Evolutionary conservation across 2,329 filamentous ascomycete species (phyloP).

Genomic region (Fusarium sp.): DNA sequence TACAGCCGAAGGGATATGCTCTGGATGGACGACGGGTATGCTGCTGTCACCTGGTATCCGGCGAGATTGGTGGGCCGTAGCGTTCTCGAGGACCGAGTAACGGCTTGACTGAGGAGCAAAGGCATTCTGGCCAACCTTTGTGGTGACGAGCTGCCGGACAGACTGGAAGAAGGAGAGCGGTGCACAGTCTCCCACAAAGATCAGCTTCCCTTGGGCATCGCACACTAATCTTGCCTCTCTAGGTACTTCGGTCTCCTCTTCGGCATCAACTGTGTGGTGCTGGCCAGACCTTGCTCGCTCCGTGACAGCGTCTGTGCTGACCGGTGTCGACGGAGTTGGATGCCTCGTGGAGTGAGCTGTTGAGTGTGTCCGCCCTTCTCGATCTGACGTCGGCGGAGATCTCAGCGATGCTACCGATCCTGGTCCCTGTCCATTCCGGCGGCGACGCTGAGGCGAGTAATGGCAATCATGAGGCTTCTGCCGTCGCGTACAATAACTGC

Average conservation of each 20-base stretch:
- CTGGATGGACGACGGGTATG: slow-evolving; percentile 43
- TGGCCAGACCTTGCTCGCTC: slow-evolving; percentile 5
- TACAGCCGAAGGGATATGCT: slow-evolving; percentile 46
- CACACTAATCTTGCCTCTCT: slow-evolving; percentile 61
- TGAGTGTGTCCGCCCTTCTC: slow-evolving; percentile 24
- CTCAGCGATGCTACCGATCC: slow-evolving; percentile 24
- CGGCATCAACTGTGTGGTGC: slow-evolving; percentile 39
- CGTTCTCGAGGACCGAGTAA: slow-evolving; percentile 60
- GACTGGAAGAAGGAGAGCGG: slow-evolving; percentile 66
- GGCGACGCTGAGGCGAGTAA: slow-evolving; percentile 57
- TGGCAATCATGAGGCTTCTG: slow-evolving; percentile 56
- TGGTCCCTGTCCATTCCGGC: slow-evolving; percentile 43
- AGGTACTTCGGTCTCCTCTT: slow-evolving; percentile 65
- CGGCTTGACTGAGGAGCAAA: slow-evolving; percentile 62
- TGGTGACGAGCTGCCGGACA: slow-evolving; percentile 61
- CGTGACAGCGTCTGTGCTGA: background rate
- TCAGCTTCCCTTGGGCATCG: slow-evolving; percentile 62
- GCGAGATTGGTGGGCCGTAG: slow-evolving; percentile 42
- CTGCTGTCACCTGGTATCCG: slow-evolving; percentile 30
- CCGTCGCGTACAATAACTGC: slow-evolving; percentile 58
- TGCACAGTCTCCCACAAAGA: slow-evolving; percentile 66
- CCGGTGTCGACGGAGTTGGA: slow-evolving; percentile 30
- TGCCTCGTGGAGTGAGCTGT: slow-evolving; percentile 15
- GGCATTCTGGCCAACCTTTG: slow-evolving; percentile 57
- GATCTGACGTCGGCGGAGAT: slow-evolving; percentile 36